A percentile compares a stretch with the other conserved stretches of the same genome.
These are phyloP conservation scores for Thelonectria olida DNA, from an alignment of 2,329 filamentous ascomycete genomes.

Conservation along the genomic window DNA sequence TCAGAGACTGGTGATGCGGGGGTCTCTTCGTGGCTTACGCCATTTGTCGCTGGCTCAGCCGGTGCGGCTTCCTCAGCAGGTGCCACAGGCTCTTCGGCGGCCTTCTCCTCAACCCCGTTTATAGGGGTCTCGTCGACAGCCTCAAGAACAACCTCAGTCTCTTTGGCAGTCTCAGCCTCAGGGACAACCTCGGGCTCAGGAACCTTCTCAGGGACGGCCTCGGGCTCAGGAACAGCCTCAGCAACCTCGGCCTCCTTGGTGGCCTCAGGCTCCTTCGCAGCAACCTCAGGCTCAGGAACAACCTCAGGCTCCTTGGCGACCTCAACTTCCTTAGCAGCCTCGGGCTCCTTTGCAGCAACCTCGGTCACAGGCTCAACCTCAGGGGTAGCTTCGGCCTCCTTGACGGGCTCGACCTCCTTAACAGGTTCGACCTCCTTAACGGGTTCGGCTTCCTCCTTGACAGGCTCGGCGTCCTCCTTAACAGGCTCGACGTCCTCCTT, in stretches of 20 bases:
- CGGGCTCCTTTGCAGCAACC: background rate
- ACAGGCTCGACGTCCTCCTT: no score
- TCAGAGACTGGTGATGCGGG: background rate
- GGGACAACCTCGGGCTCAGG: background rate
- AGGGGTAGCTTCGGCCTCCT: background rate
- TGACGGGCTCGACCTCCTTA: background rate
- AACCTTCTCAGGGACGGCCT: background rate
- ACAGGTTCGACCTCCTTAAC: background rate
- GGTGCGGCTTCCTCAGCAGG: background rate
- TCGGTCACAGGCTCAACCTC: background rate
- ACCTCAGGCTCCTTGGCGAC: background rate
- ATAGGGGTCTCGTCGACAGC: background rate
- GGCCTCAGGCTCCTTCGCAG: background rate
- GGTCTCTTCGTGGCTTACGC: background rate
- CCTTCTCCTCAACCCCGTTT: background rate
- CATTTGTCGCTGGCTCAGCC: background rate
- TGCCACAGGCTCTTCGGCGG: background rate
- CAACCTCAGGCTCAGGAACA: background rate
- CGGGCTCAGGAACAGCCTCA: no score
- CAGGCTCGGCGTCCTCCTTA: no score
- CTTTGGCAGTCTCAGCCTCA: background rate
- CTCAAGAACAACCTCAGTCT: background rate
- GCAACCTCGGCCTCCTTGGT: no score
- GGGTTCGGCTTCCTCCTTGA: background rate
- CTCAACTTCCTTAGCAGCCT: no score